These are phyloP conservation scores for Penicillium griseofulvum DNA, from an alignment of 2,329 filamentous ascomycete species.

Conservation along the genomic window DNA sequence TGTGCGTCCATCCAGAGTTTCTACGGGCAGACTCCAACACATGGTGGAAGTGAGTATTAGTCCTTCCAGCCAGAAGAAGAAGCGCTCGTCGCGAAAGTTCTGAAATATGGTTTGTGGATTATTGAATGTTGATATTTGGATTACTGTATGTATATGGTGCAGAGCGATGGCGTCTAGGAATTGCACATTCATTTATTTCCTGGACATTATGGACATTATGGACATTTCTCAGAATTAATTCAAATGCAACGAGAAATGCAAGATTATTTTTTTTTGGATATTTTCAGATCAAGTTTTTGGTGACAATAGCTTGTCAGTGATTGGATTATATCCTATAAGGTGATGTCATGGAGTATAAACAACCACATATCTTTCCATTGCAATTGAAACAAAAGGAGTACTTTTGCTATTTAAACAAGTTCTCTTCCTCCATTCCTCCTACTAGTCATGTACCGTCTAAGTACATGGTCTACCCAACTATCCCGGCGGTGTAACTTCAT, in stretches of 20 bases:
- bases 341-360: constrained; percentile 15
- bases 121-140: not conserved
- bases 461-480: not conserved
- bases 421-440: not conserved
- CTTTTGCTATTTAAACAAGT: not conserved
- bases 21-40: constrained; percentile 15
- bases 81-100: constrained; percentile 9
- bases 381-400: no score
- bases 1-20: constrained; percentile 21
- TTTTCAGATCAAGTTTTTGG: constrained; percentile 1
- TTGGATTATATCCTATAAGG: constrained; percentile 1
- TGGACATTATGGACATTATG: no score
- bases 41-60: constrained; percentile 23
- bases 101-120: not conserved
- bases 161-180: constrained; percentile 11
- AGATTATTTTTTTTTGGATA: not conserved
- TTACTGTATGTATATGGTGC: not conserved
- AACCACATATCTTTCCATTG: no score
- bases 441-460: not conserved
- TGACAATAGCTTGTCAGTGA: constrained; percentile 15
- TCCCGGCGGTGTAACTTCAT: constrained; percentile 6
- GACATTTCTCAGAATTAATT: not conserved
- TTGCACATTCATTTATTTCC: constrained; percentile 2
- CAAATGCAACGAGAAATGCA: not conserved
- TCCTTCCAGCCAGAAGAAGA: constrained; percentile 16